phyloP scores from a whole-genome alignment of 345 rosid species.

The Syzygium oleosum region DNA sequence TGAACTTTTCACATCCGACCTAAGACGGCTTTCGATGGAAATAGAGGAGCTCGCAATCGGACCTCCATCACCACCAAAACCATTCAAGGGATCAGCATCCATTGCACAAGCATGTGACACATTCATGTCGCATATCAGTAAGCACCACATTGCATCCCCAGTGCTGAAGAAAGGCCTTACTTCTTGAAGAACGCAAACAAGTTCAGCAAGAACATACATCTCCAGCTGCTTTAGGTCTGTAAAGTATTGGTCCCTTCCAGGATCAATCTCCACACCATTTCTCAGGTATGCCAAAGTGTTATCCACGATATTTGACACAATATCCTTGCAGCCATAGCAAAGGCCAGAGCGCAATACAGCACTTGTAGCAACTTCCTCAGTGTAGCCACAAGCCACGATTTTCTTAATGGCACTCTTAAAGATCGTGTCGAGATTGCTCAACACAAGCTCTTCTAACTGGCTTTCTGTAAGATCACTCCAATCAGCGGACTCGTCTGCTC shows the following conservation, averaged over 20 bases:
- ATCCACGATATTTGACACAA: slow-evolving; percentile 60
- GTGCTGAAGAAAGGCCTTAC: slow-evolving; percentile 80
- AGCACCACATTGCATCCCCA: slow-evolving; percentile 98
- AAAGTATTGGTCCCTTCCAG: slow-evolving; percentile 39
- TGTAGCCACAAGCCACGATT: slow-evolving; percentile 41
- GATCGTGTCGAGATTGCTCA: slow-evolving; percentile 53
- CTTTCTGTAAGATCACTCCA: slow-evolving; percentile 80
- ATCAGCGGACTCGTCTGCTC: slow-evolving; percentile 46
- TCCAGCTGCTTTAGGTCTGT: slow-evolving; percentile 66
- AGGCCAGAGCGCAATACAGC: slow-evolving; percentile 63
- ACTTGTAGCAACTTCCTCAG: slow-evolving; percentile 49
- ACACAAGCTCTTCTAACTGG: slow-evolving; percentile 66
- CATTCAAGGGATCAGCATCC: slow-evolving; percentile 54
- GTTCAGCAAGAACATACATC: slow-evolving; percentile 74
- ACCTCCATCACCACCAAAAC: slow-evolving; percentile 29
- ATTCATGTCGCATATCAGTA: slow-evolving; percentile 91
- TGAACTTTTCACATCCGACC: slow-evolving; percentile 29
- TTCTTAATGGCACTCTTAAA: slow-evolving; percentile 61
- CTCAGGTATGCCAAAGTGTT: slow-evolving; percentile 56
- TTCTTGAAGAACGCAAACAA: slow-evolving; percentile 76
- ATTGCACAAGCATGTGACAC: slow-evolving; percentile 88
- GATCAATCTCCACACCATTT: slow-evolving; percentile 44
- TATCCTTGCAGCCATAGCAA: slow-evolving; percentile 59
- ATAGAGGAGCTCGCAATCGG: slow-evolving; percentile 17
- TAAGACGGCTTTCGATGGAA: slow-evolving; percentile 2